Evolutionary conservation across 331 rosid species (phyloP).

Genomic region (Phaseolus coccineus): DNA sequence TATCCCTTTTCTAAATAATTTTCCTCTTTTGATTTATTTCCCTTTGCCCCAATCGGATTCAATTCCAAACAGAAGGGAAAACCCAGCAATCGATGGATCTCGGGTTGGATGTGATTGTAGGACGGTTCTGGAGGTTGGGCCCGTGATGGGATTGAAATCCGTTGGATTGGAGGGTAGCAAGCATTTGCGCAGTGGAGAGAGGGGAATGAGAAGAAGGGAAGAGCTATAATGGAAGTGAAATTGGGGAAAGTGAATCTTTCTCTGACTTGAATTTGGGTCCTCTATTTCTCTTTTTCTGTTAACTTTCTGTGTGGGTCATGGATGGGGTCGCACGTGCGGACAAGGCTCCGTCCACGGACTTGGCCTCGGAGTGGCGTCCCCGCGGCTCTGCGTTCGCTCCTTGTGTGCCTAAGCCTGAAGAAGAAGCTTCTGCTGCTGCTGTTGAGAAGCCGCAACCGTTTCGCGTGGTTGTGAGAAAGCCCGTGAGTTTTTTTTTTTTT

Average conservation of each 20-base stretch:
- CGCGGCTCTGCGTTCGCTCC: conserved; percentile 66
- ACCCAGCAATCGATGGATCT: conserved; percentile 2
- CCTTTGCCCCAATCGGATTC: not conserved
- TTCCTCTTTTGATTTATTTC: too few species aligned
- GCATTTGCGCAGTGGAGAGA: conserved; percentile 2
- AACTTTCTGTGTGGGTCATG: conserved; percentile 57
- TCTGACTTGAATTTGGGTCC: conserved; percentile 18
- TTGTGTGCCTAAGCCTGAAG: conserved; percentile 46
- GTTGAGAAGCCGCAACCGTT: conserved; percentile 58
- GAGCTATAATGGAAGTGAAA: conserved; percentile 7
- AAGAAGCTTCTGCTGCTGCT: conserved; percentile 20
- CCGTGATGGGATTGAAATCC: conserved; percentile 34
- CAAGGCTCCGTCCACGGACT: conserved; percentile 50
- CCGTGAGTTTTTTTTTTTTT: conserved; percentile 61
- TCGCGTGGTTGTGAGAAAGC: conserved; percentile 70
- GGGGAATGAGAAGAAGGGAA: conserved; percentile 18
- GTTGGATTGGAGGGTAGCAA: conserved; percentile 18
- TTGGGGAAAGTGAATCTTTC: conserved; percentile 21
- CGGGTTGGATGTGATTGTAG: not conserved
- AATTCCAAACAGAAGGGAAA: not conserved
- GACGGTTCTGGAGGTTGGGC: conserved; percentile 18
- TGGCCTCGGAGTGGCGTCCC: conserved; percentile 68
- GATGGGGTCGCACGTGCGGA: conserved; percentile 70
- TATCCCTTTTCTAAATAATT: not conserved
- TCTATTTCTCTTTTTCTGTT: not conserved